Base-by-base conservation (phyloP, 345 rosid genomes). In the Eucalyptus grandis region DNA sequence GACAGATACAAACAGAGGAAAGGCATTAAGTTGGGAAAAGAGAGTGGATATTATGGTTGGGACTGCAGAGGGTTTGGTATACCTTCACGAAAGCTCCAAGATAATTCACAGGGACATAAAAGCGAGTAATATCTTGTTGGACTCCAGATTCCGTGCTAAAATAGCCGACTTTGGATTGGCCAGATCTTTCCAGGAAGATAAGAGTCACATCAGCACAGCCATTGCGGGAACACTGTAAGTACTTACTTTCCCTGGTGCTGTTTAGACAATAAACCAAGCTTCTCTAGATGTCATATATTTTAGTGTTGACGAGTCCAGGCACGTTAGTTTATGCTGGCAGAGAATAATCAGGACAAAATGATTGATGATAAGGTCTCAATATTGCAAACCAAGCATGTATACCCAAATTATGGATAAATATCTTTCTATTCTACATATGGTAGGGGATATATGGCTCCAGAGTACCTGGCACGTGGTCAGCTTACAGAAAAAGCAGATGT, bases 401-500 rank as follows among this genome's bases (percentile, higher is more conserved):
- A 65, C 34, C 37, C 19, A 65, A 65, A 65, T 65, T 65, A 15
- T 14, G 37, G 21, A 15, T 65, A 65, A 65, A n/a, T 65, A n/a
- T n/a, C 77, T 65, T 65, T n/a, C 37, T n/a, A 8, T 65, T 30
- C 37, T n/a, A 65, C 77, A 65, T 65, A n/a, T 65, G 40, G 77
- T n/a, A 96, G 99, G 34, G 99, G 99, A 27, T 96, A 98, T 90
- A 96, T 98, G 99, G 99, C 99, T 90, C 99, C 99, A 0, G 99
- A 98, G 91, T 98, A 96, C 93, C 93, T 96, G 17, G 98, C 97
- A 40, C 96, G 95, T 50, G 99, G 99, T 86, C 99, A 95, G 90
- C 91, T 98, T 89, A 97, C 99, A 37, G 99, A 98, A 62, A 98
- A 97, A 90, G 99, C 91, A 62, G 99, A 97, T 89, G 96, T 96